Conservation (phyloP, 2,329 filamentous ascomycete species). For the Alternaria infectoria region DNA sequence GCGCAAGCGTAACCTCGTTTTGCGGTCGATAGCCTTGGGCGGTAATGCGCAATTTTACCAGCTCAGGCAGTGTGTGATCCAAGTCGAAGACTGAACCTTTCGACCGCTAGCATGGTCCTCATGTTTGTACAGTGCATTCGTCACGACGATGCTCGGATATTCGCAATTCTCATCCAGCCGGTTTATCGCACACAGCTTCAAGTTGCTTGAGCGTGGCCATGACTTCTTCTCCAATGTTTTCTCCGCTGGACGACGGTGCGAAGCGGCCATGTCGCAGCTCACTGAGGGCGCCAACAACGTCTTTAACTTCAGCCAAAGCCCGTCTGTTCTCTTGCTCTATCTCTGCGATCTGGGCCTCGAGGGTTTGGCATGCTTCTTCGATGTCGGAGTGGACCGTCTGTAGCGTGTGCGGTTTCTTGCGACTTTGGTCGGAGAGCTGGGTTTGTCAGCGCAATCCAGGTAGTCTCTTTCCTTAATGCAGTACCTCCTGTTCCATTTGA, state of each 20-base stretch:
- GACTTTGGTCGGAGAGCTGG: slow-evolving; percentile 63
- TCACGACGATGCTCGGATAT: not conserved
- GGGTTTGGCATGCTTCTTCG: slow-evolving; percentile 66
- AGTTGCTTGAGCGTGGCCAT: slow-evolving; percentile 70
- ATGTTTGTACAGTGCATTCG: not conserved
- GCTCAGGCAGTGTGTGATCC: not conserved
- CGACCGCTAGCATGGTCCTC: not conserved
- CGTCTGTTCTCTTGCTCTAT: slow-evolving; percentile 69
- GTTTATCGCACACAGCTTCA: slow-evolving; percentile 63
- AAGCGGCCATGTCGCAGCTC: slow-evolving; percentile 83
- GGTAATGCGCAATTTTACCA: not conserved
- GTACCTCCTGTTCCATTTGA: slow-evolving; percentile 58
- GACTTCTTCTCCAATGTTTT: slow-evolving; percentile 69
- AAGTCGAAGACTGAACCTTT: not conserved
- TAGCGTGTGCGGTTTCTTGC: slow-evolving; percentile 64
- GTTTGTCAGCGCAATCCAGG: slow-evolving; percentile 11
- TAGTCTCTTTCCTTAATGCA: too few relatives aligned
- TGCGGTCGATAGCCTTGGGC: not conserved
- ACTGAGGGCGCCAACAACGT: slow-evolving; percentile 75
- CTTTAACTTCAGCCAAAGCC: slow-evolving; percentile 66
- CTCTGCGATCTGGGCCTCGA: slow-evolving; percentile 71
- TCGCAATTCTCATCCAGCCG: slow-evolving; percentile 23
- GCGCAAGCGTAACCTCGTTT: not conserved
- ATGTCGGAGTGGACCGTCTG: slow-evolving; percentile 72
- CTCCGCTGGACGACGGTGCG: slow-evolving; percentile 56